Conservation (phyloP, 768 basidiomycete species). For the Xerocomellus intermedius region DNA sequence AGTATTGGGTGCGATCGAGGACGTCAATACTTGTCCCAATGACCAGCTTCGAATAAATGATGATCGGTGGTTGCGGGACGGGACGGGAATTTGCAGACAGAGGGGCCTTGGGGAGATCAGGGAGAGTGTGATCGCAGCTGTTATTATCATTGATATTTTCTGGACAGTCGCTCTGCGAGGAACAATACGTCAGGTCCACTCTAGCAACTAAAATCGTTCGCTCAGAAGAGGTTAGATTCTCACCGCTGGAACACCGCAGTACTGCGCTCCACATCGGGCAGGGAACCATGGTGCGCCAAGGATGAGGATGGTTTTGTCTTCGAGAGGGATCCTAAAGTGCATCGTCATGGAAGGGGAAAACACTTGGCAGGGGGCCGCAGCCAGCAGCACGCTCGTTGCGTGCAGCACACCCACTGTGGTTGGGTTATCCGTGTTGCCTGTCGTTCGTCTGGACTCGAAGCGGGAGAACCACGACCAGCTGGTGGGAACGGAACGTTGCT, state of each 20-base stretch:
- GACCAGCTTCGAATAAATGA: not conserved
- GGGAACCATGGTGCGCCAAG: constrained; percentile 19
- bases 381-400: constrained; percentile 21
- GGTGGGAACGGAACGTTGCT: not conserved
- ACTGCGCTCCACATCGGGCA: constrained; percentile 4
- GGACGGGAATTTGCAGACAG: not conserved
- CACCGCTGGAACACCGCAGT: not conserved
- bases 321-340: constrained; percentile 18
- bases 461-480: constrained; percentile 1
- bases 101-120: not conserved
- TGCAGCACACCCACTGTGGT: constrained; percentile 26
- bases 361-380: constrained; percentile 25
- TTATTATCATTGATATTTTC: not conserved
- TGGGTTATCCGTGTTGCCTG: not conserved
- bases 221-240: not conserved
- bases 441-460: not conserved
- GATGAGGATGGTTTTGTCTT: constrained; percentile 21
- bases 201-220: too few species aligned
- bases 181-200: not conserved
- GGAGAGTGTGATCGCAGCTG: not conserved
- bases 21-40: not conserved
- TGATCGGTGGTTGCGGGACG: not conserved
- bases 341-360: constrained; percentile 24
- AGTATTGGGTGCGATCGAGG: not conserved
- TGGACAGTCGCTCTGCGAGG: not conserved